Evolutionary conservation across 306 rosid genomes (phyloP).

Genomic region (Cucumis hystrix): DNA sequence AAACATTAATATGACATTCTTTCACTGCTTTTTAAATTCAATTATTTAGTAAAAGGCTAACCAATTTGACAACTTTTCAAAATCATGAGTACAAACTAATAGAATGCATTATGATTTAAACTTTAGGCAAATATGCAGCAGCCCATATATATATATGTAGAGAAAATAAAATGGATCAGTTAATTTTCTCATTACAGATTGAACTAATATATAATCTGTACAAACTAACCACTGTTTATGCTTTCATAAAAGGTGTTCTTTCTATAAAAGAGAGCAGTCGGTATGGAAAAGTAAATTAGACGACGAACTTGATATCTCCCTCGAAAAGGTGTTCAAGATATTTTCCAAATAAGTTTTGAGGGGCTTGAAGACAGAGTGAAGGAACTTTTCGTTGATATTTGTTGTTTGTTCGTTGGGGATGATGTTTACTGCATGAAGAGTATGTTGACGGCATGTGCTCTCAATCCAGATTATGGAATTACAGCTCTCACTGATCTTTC

Average conservation of each 20-base stretch:
- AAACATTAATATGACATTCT: no score
- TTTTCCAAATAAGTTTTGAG: constrained; percentile 6
- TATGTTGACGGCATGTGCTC: constrained; percentile 13
- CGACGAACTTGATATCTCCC: constrained; percentile 7
- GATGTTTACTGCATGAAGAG: background rate
- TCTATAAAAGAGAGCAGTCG: background rate
- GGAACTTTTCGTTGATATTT: constrained; percentile 23
- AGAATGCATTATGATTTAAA: no score
- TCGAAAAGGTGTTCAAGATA: background rate
- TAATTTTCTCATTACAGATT: background rate
- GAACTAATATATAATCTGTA: background rate
- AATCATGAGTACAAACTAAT: no score
- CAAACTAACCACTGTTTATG: no score
- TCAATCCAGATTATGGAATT: constrained; percentile 14
- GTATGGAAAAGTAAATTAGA: background rate
- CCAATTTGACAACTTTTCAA: no score
- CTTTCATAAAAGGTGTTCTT: no score
- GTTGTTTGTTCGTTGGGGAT: constrained; percentile 20
- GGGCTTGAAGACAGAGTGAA: background rate
- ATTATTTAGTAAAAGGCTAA: no score
- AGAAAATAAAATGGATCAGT: background rate
- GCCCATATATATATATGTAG: no score
- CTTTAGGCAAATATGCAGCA: no score
- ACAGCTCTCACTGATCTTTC: constrained; percentile 1
- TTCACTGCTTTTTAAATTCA: no score